A percentile compares a stretch with the other conserved stretches of the same genome.
Conservation (phyloP, 345 rosid genomes). For the Reutealis trisperma region DNA sequence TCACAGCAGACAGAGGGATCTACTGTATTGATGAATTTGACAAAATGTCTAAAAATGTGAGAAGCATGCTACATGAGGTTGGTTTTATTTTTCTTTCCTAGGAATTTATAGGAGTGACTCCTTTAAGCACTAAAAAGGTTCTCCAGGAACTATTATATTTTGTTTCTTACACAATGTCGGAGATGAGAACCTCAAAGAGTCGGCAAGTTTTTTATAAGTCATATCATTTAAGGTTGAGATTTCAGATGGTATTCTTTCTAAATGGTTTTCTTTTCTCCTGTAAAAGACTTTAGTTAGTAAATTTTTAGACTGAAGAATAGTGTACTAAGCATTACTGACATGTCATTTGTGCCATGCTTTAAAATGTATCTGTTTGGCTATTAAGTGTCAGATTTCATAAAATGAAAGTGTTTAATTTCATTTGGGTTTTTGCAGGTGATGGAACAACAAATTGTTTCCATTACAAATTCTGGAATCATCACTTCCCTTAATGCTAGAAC, state of each 20-base stretch:
- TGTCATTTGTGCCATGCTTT: no score
- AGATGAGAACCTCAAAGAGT: background rate
- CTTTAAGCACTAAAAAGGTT: background rate
- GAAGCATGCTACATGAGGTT: constrained; percentile 98
- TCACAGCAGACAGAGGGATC: constrained; percentile 88
- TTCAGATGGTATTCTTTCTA: background rate
- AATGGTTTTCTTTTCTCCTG: background rate
- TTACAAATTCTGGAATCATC: constrained; percentile 95
- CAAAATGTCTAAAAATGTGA: constrained; percentile 96
- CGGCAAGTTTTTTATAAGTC: background rate
- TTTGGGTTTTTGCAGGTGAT: constrained; percentile 60
- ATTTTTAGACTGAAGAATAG: background rate
- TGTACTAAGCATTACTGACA: background rate
- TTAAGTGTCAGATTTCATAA: background rate
- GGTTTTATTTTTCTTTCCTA: constrained; percentile 19
- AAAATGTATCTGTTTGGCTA: background rate
- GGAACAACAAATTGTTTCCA: constrained; percentile 94
- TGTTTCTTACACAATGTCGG: constrained; percentile 1
- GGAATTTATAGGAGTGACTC: background rate
- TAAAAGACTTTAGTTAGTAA: background rate
- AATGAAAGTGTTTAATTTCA: constrained; percentile 6
- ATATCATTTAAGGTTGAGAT: background rate
- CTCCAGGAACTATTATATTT: background rate
- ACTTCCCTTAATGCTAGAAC: constrained; percentile 95
- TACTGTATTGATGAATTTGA: constrained; percentile 98